Percentiles rank a stretch among this genome's conserved stretches.
phyloP scores from a whole-genome alignment of 495 filamentous ascomycete species.

The Xylaria venustula region DNA sequence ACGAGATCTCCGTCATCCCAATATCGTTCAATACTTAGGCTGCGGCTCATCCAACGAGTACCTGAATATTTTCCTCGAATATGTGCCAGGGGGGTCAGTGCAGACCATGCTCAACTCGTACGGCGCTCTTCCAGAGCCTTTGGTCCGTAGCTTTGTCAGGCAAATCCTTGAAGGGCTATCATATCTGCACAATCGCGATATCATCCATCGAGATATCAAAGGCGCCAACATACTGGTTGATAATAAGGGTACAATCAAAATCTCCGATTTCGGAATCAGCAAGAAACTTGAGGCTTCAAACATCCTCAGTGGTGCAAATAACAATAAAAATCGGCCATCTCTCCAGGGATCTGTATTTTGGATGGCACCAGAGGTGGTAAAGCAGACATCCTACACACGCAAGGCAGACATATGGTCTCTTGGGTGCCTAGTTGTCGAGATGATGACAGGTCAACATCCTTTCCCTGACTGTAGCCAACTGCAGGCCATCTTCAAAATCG shows the following conservation, averaged over 20 bases:
- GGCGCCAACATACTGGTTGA: conserved; percentile 98
- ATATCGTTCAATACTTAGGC: conserved; percentile 97
- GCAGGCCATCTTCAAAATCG: conserved; percentile 98
- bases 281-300: conserved; percentile 89
- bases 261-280: conserved; percentile 98
- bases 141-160: conserved; percentile 94
- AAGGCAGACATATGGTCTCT: conserved; percentile 99
- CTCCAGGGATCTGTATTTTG: conserved; percentile 98
- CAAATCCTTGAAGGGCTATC: conserved; percentile 95
- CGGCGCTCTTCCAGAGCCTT: conserved; percentile 86
- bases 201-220: conserved; percentile 99
- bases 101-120: conserved; percentile 98
- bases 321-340: conserved; percentile 82
- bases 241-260: conserved; percentile 98
- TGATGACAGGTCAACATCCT: conserved; percentile 96
- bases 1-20: conserved; percentile 90
- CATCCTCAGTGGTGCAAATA: conserved; percentile 46
- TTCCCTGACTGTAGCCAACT: conserved; percentile 97
- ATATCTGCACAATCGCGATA: conserved; percentile 91
- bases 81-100: conserved; percentile 95
- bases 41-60: conserved; percentile 87
- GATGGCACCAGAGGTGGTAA: conserved; percentile 99
- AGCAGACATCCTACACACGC: conserved; percentile 94
- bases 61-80: conserved; percentile 99
- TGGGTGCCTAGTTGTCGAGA: conserved; percentile 95